Evolutionary conservation across 2,329 filamentous ascomycete species (phyloP).

Genomic region (Sporothrix brasiliensis): DNA sequence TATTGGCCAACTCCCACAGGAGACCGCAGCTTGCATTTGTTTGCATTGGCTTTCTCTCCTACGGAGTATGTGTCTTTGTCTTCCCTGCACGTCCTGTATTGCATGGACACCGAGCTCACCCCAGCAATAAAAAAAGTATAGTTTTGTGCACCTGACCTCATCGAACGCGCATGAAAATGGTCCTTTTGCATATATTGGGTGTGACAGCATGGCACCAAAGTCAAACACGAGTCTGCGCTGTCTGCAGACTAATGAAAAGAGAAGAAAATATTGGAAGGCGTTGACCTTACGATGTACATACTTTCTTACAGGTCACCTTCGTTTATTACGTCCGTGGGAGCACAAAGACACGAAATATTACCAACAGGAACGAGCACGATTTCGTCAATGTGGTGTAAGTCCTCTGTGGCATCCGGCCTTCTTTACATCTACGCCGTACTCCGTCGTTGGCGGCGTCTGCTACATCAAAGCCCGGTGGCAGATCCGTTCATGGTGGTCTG

Average conservation of each 20-base stretch:
- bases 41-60: neutral
- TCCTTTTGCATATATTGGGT: constrained; percentile 3
- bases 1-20: neutral
- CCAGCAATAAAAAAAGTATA: neutral
- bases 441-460: neutral
- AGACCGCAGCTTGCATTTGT: neutral
- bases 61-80: neutral
- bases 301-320: neutral
- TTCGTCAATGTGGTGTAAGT: neutral
- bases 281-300: neutral
- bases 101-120: neutral
- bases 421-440: neutral
- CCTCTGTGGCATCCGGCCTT: too few relatives aligned
- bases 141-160: neutral
- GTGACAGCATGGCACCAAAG: constrained; percentile 17
- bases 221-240: constrained; percentile 13
- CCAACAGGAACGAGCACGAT: neutral
- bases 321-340: neutral
- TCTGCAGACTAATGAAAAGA: neutral
- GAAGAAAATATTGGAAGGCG: neutral
- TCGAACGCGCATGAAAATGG: neutral
- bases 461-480: too few relatives aligned
- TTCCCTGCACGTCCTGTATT: neutral
- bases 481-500: neutral
- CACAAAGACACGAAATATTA: constrained; percentile 22